Conservation (phyloP, 2,329 filamentous ascomycete species). For the Epichloe gansuensis region DNA sequence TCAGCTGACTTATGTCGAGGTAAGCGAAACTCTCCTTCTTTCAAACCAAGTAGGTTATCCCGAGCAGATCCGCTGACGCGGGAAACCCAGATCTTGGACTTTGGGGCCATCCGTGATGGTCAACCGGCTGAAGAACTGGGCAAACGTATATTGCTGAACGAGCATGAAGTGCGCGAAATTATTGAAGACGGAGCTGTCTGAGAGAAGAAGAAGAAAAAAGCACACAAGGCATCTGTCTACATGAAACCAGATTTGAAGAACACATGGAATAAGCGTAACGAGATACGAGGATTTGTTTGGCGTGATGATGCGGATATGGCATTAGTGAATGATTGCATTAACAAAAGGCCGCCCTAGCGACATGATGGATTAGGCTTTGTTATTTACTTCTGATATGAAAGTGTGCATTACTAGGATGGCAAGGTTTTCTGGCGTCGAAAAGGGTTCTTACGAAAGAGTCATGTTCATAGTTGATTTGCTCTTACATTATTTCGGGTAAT, state of each 20-base stretch:
- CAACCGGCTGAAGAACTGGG: constrained; percentile 66
- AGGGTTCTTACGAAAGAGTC: not conserved
- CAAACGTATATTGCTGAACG: constrained; percentile 58
- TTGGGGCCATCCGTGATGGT: constrained; percentile 85
- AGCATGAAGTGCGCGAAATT: constrained; percentile 38
- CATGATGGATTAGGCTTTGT: not conserved
- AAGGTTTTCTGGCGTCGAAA: not conserved
- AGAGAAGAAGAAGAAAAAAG: not conserved
- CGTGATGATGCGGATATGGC: not conserved
- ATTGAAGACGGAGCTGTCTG: constrained; percentile 30
- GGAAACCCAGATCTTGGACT: constrained; percentile 71
- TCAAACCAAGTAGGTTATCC: too few relatives aligned
- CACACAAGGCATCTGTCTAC: not conserved
- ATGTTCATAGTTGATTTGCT: not conserved
- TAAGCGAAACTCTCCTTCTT: constrained; percentile 30
- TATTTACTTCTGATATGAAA: not conserved
- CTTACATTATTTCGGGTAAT: not conserved
- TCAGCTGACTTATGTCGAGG: constrained; percentile 89
- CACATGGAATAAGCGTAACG: constrained; percentile 1
- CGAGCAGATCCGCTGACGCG: not conserved
- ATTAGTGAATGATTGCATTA: constrained; percentile 2
- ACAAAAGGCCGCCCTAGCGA: not conserved
- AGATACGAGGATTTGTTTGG: not conserved
- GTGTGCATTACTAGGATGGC: constrained; percentile 1
- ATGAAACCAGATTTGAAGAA: not conserved